A percentile compares a stretch with the other conserved stretches of the same genome.
phyloP scores from a whole-genome alignment of 2,329 filamentous ascomycete species.

The Aspergillus bombycis region DNA sequence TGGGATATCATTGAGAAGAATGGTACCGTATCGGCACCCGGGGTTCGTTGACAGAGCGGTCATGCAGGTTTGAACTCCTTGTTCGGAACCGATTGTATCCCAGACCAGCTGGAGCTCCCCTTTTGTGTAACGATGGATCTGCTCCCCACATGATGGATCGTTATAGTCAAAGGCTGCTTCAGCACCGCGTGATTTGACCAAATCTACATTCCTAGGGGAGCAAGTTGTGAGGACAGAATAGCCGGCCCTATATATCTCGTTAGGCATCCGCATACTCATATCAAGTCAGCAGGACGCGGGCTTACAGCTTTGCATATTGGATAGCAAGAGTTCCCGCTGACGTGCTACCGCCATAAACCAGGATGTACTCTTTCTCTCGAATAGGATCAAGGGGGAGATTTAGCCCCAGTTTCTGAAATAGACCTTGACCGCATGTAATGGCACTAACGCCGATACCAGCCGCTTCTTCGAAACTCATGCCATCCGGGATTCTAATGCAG shows the following conservation, averaged over 20 bases:
- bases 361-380: background rate
- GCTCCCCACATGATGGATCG: background rate
- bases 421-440: background rate
- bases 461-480: background rate
- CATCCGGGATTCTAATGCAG: background rate
- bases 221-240: slow-evolving; percentile 16
- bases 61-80: background rate
- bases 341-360: slow-evolving; percentile 9
- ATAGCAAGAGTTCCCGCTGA: slow-evolving; percentile 7
- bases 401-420: background rate
- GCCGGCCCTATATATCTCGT: slow-evolving; percentile 9
- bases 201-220: slow-evolving; percentile 13
- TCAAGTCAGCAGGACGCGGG: background rate
- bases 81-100: background rate
- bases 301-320: slow-evolving; percentile 1
- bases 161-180: slow-evolving; percentile 18
- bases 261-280: background rate
- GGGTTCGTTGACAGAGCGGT: background rate
- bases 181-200: slow-evolving; percentile 14
- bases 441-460: background rate
- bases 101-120: background rate
- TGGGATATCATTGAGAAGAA: background rate
- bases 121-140: background rate
- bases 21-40: background rate
- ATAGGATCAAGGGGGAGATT: background rate